These are phyloP conservation scores for Litsea cubeba DNA, from an alignment of 164 flowering plant genomes.

Conservation along the genomic window DNA sequence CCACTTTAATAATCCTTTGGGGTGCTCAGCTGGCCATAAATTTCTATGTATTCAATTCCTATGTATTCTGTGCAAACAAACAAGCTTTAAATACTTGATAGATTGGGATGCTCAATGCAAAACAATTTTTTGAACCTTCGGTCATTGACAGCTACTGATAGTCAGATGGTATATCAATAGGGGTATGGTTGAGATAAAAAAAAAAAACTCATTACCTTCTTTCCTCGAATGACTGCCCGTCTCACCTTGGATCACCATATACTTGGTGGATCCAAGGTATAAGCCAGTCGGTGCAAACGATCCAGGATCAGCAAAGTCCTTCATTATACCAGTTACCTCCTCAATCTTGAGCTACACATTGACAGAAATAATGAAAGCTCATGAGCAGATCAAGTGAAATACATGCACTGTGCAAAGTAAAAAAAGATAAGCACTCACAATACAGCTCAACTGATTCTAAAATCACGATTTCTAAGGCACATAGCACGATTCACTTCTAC, in stretches of 20 bases:
- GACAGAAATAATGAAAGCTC: neutral
- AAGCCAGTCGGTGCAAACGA: constrained; percentile 11
- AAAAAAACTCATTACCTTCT: constrained; percentile 3
- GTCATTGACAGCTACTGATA: neutral
- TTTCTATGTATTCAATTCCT: too few species aligned
- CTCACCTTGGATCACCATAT: constrained; percentile 15
- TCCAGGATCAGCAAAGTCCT: constrained; percentile 8
- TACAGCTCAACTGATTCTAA: too few species aligned
- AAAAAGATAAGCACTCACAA: neutral
- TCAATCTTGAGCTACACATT: constrained; percentile 5
- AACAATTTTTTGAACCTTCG: neutral
- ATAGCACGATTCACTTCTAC: too few species aligned
- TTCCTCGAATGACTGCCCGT: constrained; percentile 11
- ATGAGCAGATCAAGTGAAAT: neutral
- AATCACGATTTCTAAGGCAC: too few species aligned
- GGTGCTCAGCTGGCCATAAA: too few species aligned
- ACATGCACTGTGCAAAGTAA: neutral
- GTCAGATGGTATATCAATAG: neutral
- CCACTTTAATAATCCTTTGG: too few species aligned
- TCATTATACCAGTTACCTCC: constrained; percentile 3
- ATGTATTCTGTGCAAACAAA: too few species aligned
- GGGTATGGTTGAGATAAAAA: neutral
- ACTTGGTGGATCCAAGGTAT: constrained; percentile 12
- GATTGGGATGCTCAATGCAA: neutral
- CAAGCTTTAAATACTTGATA: too few species aligned